Conservation (phyloP, 805 yeast genomes). For the Wickerhamomyces chaumierensis region DNA sequence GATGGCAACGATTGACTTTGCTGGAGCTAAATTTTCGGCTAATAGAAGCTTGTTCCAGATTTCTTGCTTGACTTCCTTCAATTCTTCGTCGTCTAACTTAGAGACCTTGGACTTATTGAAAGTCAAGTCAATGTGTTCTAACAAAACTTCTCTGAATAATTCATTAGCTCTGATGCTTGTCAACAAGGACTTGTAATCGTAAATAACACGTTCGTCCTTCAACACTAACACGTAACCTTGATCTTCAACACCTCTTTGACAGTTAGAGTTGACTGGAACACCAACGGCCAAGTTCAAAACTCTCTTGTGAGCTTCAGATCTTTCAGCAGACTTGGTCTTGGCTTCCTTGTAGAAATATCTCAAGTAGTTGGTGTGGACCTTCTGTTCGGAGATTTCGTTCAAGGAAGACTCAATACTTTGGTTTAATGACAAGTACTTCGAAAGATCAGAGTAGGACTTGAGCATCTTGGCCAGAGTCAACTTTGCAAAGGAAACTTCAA, state of each 20-base stretch:
- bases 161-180: slow-evolving; percentile 21
- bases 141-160: slow-evolving; percentile 16
- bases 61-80: slow-evolving; percentile 15
- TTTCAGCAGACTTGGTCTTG: slow-evolving; percentile 5
- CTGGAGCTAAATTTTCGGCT: slow-evolving; percentile 17
- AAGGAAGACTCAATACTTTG: slow-evolving; percentile 7
- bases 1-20: slow-evolving; percentile 17
- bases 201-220: slow-evolving; percentile 13
- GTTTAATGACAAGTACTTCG: slow-evolving; percentile 7
- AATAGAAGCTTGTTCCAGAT: slow-evolving; percentile 15
- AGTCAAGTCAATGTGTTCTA: slow-evolving; percentile 16
- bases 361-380: slow-evolving; percentile 11
- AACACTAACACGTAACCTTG: slow-evolving; percentile 15
- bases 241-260: slow-evolving; percentile 16
- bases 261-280: slow-evolving; percentile 10
- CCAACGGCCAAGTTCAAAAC: slow-evolving; percentile 13
- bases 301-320: slow-evolving; percentile 16
- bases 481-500: slow-evolving; percentile 18
- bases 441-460: slow-evolving; percentile 12
- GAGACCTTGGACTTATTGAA: slow-evolving; percentile 9
- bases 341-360: slow-evolving; percentile 18
- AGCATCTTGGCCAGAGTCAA: slow-evolving; percentile 13
- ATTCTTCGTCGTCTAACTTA: slow-evolving; percentile 12
- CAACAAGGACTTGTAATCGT: slow-evolving; percentile 15
- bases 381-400: slow-evolving; percentile 14